Conservation (phyloP, 805 yeast genomes). For the Vanderwaltozyma verrucispora region DNA sequence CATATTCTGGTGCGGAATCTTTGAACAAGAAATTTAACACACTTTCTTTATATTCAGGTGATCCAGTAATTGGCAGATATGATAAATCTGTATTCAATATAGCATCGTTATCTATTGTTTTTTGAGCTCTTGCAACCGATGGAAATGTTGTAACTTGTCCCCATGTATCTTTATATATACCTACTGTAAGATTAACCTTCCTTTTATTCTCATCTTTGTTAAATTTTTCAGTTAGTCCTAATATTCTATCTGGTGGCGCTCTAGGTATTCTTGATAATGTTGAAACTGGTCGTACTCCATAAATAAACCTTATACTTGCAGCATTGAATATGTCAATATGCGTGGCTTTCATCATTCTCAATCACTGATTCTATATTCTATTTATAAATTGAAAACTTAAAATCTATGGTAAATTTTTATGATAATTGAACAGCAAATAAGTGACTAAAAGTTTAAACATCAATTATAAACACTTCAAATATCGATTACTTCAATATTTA, state of each 20-base stretch:
- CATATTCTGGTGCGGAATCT: constrained; percentile 39
- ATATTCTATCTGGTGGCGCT: constrained; percentile 82
- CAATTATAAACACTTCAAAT: too few relatives aligned
- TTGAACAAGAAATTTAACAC: constrained; percentile 68
- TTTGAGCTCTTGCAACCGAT: constrained; percentile 22
- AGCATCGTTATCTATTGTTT: constrained; percentile 31
- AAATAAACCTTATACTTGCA: not conserved
- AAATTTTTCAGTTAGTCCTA: constrained; percentile 69
- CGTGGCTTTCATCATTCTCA: too few relatives aligned
- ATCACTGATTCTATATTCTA: too few relatives aligned
- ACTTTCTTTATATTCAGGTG: constrained; percentile 50
- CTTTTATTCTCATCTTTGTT: constrained; percentile 49
- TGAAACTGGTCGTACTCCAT: too few relatives aligned
- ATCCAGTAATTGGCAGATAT: constrained; percentile 62
- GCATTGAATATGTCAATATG: too few relatives aligned
- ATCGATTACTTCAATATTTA: too few relatives aligned
- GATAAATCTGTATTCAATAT: constrained; percentile 54
- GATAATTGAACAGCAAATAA: too few relatives aligned
- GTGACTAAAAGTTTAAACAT: too few relatives aligned
- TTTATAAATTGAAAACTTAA: too few relatives aligned
- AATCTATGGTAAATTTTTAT: too few relatives aligned
- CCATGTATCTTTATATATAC: constrained; percentile 76
- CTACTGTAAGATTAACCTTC: constrained; percentile 42
- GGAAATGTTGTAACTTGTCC: constrained; percentile 43
- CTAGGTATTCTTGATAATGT: constrained; percentile 25